These are phyloP conservation scores for Citrus trifoliata DNA, from an alignment of 345 rosid genomes.

Conservation along the genomic window DNA sequence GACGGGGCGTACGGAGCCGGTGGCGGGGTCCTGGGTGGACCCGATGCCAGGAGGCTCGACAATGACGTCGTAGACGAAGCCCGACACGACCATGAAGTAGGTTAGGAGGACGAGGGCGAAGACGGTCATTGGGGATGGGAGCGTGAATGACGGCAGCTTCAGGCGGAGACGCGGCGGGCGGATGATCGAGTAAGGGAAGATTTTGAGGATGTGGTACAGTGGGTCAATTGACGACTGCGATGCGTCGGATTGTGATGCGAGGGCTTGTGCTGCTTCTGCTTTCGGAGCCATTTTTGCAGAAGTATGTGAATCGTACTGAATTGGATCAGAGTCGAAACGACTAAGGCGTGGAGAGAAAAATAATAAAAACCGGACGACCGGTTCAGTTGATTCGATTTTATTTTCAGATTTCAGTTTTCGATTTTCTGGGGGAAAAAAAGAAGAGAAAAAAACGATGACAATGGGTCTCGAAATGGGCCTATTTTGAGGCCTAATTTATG, in stretches of 20 bases:
- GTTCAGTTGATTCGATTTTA: too few species aligned
- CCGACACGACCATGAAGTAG: constrained; percentile 93
- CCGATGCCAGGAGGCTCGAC: constrained; percentile 99
- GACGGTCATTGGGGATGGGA: constrained; percentile 89
- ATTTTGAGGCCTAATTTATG: too few species aligned
- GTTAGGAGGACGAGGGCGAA: constrained; percentile 80
- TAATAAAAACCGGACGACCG: too few species aligned
- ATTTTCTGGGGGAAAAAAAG: too few species aligned
- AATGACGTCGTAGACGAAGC: constrained; percentile 88
- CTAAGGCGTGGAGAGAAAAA: too few species aligned
- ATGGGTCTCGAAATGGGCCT: too few species aligned
- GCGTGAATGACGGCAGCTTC: constrained; percentile 73
- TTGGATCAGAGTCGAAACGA: too few species aligned
- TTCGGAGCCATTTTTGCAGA: constrained; percentile 26
- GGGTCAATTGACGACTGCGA: constrained; percentile 58
- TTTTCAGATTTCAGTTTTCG: too few species aligned
- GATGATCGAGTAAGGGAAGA: constrained; percentile 70
- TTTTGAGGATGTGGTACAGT: constrained; percentile 52
- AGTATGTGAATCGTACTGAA: not conserved
- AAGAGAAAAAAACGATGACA: too few species aligned
- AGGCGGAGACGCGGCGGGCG: constrained; percentile 90
- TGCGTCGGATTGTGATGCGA: constrained; percentile 10
- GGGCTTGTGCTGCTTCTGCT: constrained; percentile 6
- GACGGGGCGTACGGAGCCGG: constrained; percentile 86
- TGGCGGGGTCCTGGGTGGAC: constrained; percentile 77